Base-by-base conservation (phyloP, 257 asterid species). In the Capsicum rhomboideum region DNA sequence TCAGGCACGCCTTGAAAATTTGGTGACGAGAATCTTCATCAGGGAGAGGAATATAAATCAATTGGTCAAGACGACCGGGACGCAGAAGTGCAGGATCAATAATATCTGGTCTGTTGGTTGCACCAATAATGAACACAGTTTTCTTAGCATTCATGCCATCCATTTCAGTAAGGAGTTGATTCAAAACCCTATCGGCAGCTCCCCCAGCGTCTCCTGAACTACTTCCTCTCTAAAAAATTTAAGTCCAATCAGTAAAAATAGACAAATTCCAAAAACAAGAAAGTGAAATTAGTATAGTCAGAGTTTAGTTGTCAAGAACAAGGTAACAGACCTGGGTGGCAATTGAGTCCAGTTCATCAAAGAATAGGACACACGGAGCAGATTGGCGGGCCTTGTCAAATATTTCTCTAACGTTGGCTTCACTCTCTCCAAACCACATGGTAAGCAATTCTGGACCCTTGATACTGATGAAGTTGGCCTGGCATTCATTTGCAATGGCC, bases 341-440 rank as follows among this genome's bases (percentile, higher is more conserved):
- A 20, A 93, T 93, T 0, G 97, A 93, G 83, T 93, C 97, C 78
- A 93, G 46, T 83, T 92, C 95, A 77, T 93, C 95, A 54, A 93
- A 92, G 83, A 93, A 93, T 1, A 93, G 92, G 82, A 93, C 97
- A 82, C 97, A 93, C 0, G 97, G 97, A 58, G 95, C 97, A 66
- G 97, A 93, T 67, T 88, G 92, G 10, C 97, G 92, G 54, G 98
- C 98, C 93, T 95, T 93, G 87, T 93, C 98, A 64, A 95, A 95
- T 34, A 95, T 95, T 85, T 94, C 99, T 82, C 98, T 83, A 66
- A 95, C 99, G 63, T 95, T 95, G 83, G 99, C 98, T 86, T 95
- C 99, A 64, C 99, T 95, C 90, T 95, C 99, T 78, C 99, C 99
- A 72, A 95, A 95, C 99, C 99, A 95, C 99, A 95, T 94, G 46